Evolutionary conservation across 2,329 filamentous ascomycete species (phyloP).

Genomic region (Diatrype stigma): DNA sequence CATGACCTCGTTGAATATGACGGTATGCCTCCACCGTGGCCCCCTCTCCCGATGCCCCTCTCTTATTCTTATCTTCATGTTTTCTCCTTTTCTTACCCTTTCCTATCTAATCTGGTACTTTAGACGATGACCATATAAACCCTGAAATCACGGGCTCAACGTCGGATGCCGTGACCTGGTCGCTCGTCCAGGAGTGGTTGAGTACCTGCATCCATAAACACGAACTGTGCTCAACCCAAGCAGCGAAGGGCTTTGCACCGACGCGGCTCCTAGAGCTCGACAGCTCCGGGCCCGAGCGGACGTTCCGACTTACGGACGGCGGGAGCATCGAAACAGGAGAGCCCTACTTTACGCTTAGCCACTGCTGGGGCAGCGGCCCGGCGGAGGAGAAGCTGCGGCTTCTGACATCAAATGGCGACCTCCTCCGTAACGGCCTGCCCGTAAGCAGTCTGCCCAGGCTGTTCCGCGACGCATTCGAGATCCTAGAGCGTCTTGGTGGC

Average conservation of each 20-base stretch:
- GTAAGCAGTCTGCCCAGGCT: slow-evolving; percentile 8
- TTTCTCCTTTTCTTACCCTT: too few species aligned
- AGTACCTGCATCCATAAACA: slow-evolving; percentile 8
- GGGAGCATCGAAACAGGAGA: slow-evolving; percentile 4
- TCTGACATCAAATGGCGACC: neutral
- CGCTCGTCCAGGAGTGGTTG: slow-evolving; percentile 10
- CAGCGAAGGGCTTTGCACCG: slow-evolving; percentile 4
- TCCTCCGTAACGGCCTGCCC: slow-evolving; percentile 1
- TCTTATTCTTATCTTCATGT: too few species aligned
- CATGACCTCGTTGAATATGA: too few species aligned
- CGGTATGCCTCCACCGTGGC: too few species aligned
- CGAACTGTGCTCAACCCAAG: slow-evolving; percentile 3
- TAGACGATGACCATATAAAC: too few species aligned
- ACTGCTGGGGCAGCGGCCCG: slow-evolving; percentile 13
- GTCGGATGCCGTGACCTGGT: slow-evolving; percentile 8
- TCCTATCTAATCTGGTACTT: too few species aligned
- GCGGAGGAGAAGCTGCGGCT: slow-evolving; percentile 9
- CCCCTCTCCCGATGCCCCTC: too few species aligned
- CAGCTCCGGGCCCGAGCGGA: neutral
- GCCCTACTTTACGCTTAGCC: slow-evolving; percentile 13
- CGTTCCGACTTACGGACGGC: slow-evolving; percentile 8
- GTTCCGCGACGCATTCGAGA: slow-evolving; percentile 13
- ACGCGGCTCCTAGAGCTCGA: slow-evolving; percentile 15
- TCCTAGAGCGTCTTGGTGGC: slow-evolving; percentile 9
- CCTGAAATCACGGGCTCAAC: slow-evolving; percentile 10